These are phyloP conservation scores for Emericellopsis cladophorae DNA, from an alignment of 2,329 filamentous ascomycete species.

Conservation along the genomic window DNA sequence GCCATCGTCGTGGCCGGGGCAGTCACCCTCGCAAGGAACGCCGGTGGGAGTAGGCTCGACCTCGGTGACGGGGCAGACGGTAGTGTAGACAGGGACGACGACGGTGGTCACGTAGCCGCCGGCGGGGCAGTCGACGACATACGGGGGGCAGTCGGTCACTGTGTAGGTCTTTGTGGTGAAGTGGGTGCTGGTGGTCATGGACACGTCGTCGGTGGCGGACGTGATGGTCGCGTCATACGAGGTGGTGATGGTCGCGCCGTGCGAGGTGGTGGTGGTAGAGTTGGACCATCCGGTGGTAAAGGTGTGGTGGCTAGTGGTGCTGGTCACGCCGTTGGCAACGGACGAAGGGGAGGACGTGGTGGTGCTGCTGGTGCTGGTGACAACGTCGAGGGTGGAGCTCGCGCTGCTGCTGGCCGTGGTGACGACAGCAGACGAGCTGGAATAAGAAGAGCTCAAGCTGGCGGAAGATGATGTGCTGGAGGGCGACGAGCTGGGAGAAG, in stretches of 20 bases:
- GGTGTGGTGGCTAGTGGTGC: neutral
- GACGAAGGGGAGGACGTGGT: neutral
- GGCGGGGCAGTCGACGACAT: slow-evolving; percentile 22
- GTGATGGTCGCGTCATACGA: slow-evolving; percentile 5
- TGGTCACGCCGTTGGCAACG: slow-evolving; percentile 4
- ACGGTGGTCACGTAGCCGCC: slow-evolving; percentile 23
- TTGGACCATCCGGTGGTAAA: slow-evolving; percentile 1
- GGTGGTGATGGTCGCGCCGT: slow-evolving; percentile 5
- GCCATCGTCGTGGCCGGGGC: neutral
- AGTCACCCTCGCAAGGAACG: slow-evolving; percentile 3
- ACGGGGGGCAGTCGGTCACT: slow-evolving; percentile 39
- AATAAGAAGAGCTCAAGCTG: too few species aligned
- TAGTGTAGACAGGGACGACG: slow-evolving; percentile 28
- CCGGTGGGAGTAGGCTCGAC: slow-evolving; percentile 8
- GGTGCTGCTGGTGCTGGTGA: slow-evolving; percentile 2
- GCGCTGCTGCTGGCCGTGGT: neutral
- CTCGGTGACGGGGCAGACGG: slow-evolving; percentile 23
- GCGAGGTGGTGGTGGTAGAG: slow-evolving; percentile 4
- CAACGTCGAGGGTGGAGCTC: slow-evolving; percentile 2
- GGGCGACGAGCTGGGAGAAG: too few species aligned
- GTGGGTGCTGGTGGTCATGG: slow-evolving; percentile 21
- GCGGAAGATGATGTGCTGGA: too few species aligned
- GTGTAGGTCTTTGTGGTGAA: slow-evolving; percentile 33
- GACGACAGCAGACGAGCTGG: too few species aligned
- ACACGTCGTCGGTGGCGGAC: slow-evolving; percentile 12